These are phyloP conservation scores for Tagetes patula DNA, from an alignment of 129 eudicot genomes.

Conservation along the genomic window DNA sequence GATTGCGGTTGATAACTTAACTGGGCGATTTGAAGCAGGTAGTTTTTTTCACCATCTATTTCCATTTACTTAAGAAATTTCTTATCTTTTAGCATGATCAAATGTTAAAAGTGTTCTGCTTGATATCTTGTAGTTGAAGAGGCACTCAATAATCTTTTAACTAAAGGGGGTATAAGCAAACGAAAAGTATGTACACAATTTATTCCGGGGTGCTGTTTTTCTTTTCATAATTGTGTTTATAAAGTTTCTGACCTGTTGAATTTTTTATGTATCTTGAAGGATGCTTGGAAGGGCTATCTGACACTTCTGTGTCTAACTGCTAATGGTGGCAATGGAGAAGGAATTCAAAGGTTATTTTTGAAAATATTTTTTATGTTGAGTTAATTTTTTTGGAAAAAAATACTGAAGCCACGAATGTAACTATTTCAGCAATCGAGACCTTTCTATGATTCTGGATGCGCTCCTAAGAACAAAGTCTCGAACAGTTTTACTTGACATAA, in stretches of 20 bases:
- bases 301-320: constrained; percentile 87
- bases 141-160: constrained; percentile 80
- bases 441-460: constrained; percentile 94
- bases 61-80: not conserved
- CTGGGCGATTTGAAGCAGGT: constrained; percentile 84
- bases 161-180: constrained; percentile 86
- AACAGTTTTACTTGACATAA: constrained; percentile 74
- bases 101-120: constrained; percentile 15
- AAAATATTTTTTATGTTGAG: constrained; percentile 3
- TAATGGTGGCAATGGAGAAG: constrained; percentile 78
- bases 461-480: constrained; percentile 82
- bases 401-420: constrained; percentile 12
- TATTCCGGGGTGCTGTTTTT: not conserved
- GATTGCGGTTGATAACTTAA: constrained; percentile 42
- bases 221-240: not conserved
- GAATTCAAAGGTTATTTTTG: constrained; percentile 75
- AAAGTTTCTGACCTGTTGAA: constrained; percentile 6
- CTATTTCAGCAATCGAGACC: constrained; percentile 80
- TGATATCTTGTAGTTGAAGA: constrained; percentile 71
- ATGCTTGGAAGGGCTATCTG: constrained; percentile 91
- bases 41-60: not conserved
- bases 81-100: not conserved
- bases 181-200: constrained; percentile 46
- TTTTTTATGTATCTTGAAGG: constrained; percentile 40
- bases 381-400: not conserved